A percentile compares a stretch with the other conserved stretches of the same genome.
phyloP scores from a whole-genome alignment of 352 stramenopile species.

The Pythium phragmiticola region DNA sequence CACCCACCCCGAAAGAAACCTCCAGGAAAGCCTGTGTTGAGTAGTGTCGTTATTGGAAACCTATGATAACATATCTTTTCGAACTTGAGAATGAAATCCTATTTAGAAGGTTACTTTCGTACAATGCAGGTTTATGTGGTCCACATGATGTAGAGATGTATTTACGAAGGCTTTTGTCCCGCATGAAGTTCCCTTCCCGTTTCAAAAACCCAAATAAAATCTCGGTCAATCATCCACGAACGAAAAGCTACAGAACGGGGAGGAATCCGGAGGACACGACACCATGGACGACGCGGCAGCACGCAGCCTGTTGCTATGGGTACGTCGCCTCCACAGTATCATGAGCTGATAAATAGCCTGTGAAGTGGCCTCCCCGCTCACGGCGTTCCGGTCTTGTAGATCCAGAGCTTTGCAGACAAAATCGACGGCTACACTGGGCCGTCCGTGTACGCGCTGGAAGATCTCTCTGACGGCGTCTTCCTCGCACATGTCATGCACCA shows the following conservation, averaged over 20 bases:
- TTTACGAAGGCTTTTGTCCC: background rate
- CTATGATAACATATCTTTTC: no score
- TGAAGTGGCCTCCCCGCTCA: slow-evolving; percentile 2
- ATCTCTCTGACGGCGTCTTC: slow-evolving; percentile 82
- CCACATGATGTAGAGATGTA: background rate
- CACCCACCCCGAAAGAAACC: background rate
- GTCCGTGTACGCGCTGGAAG: slow-evolving; percentile 40
- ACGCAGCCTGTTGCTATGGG: slow-evolving; percentile 74
- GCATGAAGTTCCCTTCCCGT: slow-evolving; percentile 3
- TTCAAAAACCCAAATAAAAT: slow-evolving; percentile 19
- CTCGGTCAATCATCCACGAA: background rate
- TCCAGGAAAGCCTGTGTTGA: background rate
- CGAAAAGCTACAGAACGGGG: background rate
- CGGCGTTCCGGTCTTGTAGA: slow-evolving; percentile 30
- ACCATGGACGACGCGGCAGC: slow-evolving; percentile 72
- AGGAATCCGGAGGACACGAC: background rate
- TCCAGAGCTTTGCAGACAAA: slow-evolving; percentile 72
- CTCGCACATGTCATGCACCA: slow-evolving; percentile 82
- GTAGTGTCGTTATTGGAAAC: background rate
- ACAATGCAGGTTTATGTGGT: background rate
- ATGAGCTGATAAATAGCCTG: background rate
- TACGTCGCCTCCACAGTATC: slow-evolving; percentile 23
- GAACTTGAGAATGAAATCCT: no score
- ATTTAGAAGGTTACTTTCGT: background rate
- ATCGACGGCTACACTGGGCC: slow-evolving; percentile 39